A percentile compares a stretch with the other conserved stretches of the same genome.
phyloP scores from a whole-genome alignment of 108 stramenopile species.

The Discostella pseudostelligera region DNA sequence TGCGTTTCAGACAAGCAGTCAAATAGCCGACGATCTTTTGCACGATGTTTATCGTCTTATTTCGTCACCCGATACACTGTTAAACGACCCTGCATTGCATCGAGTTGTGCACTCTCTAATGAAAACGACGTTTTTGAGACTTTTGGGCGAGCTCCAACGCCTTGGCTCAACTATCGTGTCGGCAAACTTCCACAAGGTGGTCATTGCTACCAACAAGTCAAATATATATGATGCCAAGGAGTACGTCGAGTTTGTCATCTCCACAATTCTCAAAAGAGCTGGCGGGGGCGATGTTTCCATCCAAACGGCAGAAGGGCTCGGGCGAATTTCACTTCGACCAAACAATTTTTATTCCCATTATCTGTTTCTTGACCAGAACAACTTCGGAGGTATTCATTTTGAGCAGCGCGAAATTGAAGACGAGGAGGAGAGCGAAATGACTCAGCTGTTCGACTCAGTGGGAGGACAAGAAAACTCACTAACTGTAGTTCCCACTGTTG shows the following conservation, averaged over 20 bases:
- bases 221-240: conserved; percentile 79
- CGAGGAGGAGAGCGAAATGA: conserved; percentile 52
- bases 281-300: conserved; percentile 35
- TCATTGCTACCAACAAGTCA: conserved; percentile 92
- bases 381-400: conserved; percentile 90
- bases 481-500: conserved; percentile 71
- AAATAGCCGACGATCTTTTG: conserved; percentile 86
- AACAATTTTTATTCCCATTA: conserved; percentile 77
- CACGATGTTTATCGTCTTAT: conserved; percentile 90
- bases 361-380: conserved; percentile 92
- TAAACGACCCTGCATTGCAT: conserved; percentile 94
- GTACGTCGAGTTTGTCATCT: conserved; percentile 91
- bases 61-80: conserved; percentile 78
- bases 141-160: conserved; percentile 92
- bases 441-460: conserved; percentile 32
- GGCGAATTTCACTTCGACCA: conserved; percentile 69
- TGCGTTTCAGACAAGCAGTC: conserved; percentile 60
- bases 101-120: conserved; percentile 88
- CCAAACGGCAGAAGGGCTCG: conserved; percentile 49
- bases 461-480: conserved; percentile 11
- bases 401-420: conserved; percentile 57
- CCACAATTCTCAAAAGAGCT: conserved; percentile 67
- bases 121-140: conserved; percentile 83
- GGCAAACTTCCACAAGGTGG: conserved; percentile 89
- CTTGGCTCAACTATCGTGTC: conserved; percentile 92